Evolutionary conservation across 768 basidiomycete species (phyloP), one percentile per base, ranked within the genome.

Genomic region (Pulveroboletus sp.): DNA sequence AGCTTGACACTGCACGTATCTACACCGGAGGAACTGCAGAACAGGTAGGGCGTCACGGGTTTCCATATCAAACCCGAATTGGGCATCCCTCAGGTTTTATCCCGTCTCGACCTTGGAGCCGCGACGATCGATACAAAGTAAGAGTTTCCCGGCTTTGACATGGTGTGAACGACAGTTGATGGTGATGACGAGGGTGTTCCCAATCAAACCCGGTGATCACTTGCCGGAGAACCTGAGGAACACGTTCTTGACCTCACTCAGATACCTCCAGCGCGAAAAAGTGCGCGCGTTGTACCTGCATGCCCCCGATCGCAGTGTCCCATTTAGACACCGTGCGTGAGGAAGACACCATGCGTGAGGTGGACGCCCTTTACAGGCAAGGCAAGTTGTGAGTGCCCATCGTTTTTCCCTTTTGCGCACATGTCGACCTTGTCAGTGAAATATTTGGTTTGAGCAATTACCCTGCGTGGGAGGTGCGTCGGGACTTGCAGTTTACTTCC

Each of bases 391-490:
- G 57, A 49, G 74, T 63, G 10, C 11, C 14, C 29, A n/a, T 24
- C 16, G 27, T 2, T 16, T 4, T 8, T 0, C 2, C 24, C n/a
- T 38, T 5, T 11, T 41, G 30, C 4, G 11, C 4, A 8, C 11
- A 6, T 17, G 19, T 35, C 8, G 16, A 8, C 20, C 34, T 3
- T 13, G 6, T 14, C 47, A 79, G 77, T 59, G 77, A 81, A 51
- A 72, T 75, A n/a, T 79, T 84, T 49, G 81, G 83, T 2, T 69
- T 85, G 53, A 83, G 81, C 57, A 84, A 84, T 62, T 84, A 71
- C 35, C 49, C 63, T 1, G 73, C 80, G 0, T 83, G 79, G 78
- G 81, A 84, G 62, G 75, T 72, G 31, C 22, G 62, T 61, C 2
- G 14, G 5, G n/a, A 22, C n/a, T 12, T 31, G 13, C 14, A 22